Evolutionary conservation across 2,329 filamentous ascomycete species (phyloP), one percentile per base, ranked within the genome.

Genomic region (Dryadomyces quercivorus): DNA sequence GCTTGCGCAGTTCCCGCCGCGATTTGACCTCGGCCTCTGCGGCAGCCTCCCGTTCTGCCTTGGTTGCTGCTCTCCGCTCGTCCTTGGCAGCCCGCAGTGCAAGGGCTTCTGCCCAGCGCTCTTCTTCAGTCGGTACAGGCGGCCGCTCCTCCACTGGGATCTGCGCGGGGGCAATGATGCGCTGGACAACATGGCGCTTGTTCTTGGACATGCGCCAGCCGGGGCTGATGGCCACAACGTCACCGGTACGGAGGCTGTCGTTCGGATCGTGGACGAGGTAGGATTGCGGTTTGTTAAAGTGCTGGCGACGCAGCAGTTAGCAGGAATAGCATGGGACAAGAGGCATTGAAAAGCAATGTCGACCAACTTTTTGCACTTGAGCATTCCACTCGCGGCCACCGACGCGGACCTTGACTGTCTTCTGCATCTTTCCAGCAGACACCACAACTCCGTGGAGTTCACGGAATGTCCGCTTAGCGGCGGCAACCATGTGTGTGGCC

Each of bases 251-350:
- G 42, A 90, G 76, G 26, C 85, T 89, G 61, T 82, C 79, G 67
- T 80, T 81, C 31, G 88, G 88, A 68, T 93, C 88, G 72, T 89
- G 85, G 42, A 91, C 86, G 34, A 92, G 80, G 65, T 85, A 77
- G 60, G 81, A 77, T 59, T 76, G 73, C 21, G 80, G 78, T 47
- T 77, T 72, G 63, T 82, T 77, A 67, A 86, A 91, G 71, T 77
- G 73, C 82, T 85, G 60, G 21, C 20, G n/a, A 8, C 12, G 21
- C 4, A 13, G 12, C 16, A 18, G 42, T n/a, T 9, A 44, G 42
- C 12, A 18, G 10, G n/a, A 34, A 12, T 38, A 12, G 31, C 9
- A 15, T 43, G 34, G 44, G 26, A n/a, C 20, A 46, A 38, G 26
- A 20, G 49, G 6, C 36, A 3, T 40, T 40, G 36, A 15, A 40